These are phyloP conservation scores for Cercospora berteroae DNA, from an alignment of 2,329 filamentous ascomycete genomes.

Conservation along the genomic window DNA sequence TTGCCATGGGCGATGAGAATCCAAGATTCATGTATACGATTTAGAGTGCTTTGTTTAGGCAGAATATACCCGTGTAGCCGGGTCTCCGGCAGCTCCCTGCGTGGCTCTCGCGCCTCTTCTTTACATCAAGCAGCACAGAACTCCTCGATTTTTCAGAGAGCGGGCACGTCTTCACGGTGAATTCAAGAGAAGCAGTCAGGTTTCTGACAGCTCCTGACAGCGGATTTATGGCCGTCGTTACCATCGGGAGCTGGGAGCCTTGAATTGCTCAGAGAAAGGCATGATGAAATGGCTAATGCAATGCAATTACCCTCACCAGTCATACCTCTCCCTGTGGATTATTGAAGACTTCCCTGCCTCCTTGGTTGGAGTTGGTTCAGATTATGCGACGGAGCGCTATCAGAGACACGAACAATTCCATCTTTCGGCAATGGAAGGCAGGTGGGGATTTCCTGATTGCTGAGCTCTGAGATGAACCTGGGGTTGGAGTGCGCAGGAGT, in stretches of 20 bases:
- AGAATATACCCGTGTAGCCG: not conserved
- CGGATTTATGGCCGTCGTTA: not conserved
- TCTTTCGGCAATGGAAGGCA: not conserved
- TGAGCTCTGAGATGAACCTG: not conserved
- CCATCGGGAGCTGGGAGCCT: not conserved
- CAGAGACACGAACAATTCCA: not conserved
- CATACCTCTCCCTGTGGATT: not conserved
- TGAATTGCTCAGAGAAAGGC: not conserved
- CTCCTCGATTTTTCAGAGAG: not conserved
- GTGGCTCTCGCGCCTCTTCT: not conserved
- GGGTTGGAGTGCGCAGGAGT: not conserved
- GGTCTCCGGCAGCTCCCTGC: not conserved
- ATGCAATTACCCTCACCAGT: not conserved
- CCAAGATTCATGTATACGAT: slow-evolving; percentile 46
- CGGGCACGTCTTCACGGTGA: not conserved
- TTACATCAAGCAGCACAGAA: not conserved
- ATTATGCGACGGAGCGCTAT: not conserved
- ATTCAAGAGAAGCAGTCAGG: not conserved
- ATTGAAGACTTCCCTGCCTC: not conserved
- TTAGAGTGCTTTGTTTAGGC: slow-evolving; percentile 12
- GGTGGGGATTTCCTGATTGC: not conserved
- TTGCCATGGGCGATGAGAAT: slow-evolving; percentile 47
- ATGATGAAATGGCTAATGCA: not conserved
- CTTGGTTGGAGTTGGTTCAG: not conserved
- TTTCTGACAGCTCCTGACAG: not conserved